Evolutionary conservation across 1,139 yeast genomes (phyloP), one percentile per base, ranked within the genome.

Genomic region (Debaryomyces psychrophilus): DNA sequence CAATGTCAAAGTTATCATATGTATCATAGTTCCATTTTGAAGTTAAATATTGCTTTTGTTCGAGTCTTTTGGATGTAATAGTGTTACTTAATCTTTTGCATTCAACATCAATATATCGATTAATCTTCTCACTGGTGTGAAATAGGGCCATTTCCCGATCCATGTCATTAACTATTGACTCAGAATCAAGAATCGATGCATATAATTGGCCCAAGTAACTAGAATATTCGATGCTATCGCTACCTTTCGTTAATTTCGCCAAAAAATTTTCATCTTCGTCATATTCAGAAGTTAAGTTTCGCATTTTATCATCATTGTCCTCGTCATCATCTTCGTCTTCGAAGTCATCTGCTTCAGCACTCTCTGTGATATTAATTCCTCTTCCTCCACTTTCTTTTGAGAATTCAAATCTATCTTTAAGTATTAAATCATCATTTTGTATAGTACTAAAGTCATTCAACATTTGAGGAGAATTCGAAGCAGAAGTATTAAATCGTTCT

Each of bases 1-100:
- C 80, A 45, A 80, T 73, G 47, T 76, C 76, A 56, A 79, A 79
- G 51, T 79, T 79, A 7, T 65, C 61, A 66, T 88, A 87, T 9
- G 71, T 70, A 45, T 83, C 86, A 60, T 87, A 87, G 51, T 71
- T 58, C 80, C 80, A 75, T 44, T 69, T 73, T 31, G 65, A 58
- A 26, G 58, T 54, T 37, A 73, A 60, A 49, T 57, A 67, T 27
- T 55, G 54, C 50, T 70, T 71, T 43, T 68, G 67, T 44, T 71
- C 70, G 20, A 57, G 47, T 37, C 77, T 58, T 48, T 71, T 69
- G 25, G 55, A 54, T 12, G 68, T 69, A 29, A 75, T 70, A 3
- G 71, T 53, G 22, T 57, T 53, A 44, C 67, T 61, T 44, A 75
- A 60, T 31, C 55, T 62, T 44, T 65, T 65, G 51, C 71, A 61